Percentiles rank a stretch among this genome's conserved stretches.
Conservation (phyloP, 78 protist species). For the Tieghemostelium lacteum region DNA sequence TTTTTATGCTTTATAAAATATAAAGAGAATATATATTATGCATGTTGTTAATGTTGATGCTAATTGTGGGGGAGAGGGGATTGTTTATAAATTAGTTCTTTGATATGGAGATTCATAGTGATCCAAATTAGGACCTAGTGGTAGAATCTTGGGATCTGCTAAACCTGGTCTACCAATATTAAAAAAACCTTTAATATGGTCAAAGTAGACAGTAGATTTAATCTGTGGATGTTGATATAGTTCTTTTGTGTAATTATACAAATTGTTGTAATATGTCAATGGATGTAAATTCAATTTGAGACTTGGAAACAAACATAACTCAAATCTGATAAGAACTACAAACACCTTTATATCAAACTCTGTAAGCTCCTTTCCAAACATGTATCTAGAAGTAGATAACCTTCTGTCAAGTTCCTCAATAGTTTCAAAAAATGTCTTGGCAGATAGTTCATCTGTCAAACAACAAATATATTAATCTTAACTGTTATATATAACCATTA, state of each 20-base stretch:
- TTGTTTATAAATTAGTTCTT: not conserved
- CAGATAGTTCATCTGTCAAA: slow-evolving; percentile 68
- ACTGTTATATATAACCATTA: not conserved
- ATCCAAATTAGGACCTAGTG: not conserved
- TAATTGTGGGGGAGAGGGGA: no score
- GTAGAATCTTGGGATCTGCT: not conserved
- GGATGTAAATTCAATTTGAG: slow-evolving; percentile 78
- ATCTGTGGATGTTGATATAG: slow-evolving; percentile 80
- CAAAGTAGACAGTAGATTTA: slow-evolving; percentile 57
- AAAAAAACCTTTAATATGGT: slow-evolving; percentile 88
- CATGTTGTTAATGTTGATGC: no score
- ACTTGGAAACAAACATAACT: slow-evolving; percentile 78
- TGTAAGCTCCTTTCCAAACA: slow-evolving; percentile 84
- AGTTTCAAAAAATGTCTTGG: slow-evolving; percentile 49
- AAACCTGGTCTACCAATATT: slow-evolving; percentile 73
- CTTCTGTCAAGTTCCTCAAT: slow-evolving; percentile 81
- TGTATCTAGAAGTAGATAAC: slow-evolving; percentile 59
- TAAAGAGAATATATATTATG: no score
- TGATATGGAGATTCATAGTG: not conserved
- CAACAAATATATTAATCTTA: not conserved
- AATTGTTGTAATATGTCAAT: slow-evolving; percentile 85
- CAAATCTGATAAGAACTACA: slow-evolving; percentile 91
- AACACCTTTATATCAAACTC: slow-evolving; percentile 92
- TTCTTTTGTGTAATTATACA: slow-evolving; percentile 75
- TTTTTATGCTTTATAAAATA: no score